phyloP scores from a whole-genome alignment of 2,329 filamentous ascomycete genomes.

The Calonectria hawksworthii region DNA sequence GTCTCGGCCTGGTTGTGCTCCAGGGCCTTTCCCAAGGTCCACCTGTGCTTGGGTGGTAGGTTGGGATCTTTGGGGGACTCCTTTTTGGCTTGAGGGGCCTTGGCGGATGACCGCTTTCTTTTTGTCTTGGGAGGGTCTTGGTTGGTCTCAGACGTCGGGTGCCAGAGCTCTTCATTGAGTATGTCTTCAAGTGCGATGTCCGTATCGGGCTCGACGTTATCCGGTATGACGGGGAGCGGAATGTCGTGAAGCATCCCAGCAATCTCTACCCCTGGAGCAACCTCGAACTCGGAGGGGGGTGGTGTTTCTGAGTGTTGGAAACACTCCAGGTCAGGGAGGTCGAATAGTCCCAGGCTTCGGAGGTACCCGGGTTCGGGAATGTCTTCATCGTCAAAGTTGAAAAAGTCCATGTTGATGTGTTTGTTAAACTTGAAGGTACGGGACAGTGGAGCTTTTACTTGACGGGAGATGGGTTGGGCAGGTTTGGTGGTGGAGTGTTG shows the following conservation, averaged over 20 bases:
- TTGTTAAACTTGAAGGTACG: too few species aligned
- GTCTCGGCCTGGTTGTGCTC: background rate
- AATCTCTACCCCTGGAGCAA: background rate
- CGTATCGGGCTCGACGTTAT: background rate
- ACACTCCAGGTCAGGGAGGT: background rate
- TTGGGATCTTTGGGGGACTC: background rate
- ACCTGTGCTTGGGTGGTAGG: background rate
- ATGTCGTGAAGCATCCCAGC: background rate
- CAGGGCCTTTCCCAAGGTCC: too few species aligned
- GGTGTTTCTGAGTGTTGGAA: background rate
- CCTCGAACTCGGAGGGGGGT: background rate
- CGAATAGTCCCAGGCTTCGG: background rate
- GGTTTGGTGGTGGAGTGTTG: background rate
- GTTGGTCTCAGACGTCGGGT: background rate
- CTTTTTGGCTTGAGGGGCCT: background rate
- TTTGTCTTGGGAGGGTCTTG: background rate
- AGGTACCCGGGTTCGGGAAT: background rate
- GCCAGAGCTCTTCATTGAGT: background rate
- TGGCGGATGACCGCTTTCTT: too few species aligned
- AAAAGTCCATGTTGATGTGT: background rate
- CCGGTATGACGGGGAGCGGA: background rate
- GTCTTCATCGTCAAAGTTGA: background rate
- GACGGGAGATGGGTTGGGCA: too few species aligned
- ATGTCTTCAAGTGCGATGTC: background rate
- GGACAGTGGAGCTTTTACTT: too few species aligned